Evolutionary conservation across 2,329 filamentous ascomycete genomes (phyloP), one percentile per base, ranked within the genome.

Genomic region (Septoria linicola): DNA sequence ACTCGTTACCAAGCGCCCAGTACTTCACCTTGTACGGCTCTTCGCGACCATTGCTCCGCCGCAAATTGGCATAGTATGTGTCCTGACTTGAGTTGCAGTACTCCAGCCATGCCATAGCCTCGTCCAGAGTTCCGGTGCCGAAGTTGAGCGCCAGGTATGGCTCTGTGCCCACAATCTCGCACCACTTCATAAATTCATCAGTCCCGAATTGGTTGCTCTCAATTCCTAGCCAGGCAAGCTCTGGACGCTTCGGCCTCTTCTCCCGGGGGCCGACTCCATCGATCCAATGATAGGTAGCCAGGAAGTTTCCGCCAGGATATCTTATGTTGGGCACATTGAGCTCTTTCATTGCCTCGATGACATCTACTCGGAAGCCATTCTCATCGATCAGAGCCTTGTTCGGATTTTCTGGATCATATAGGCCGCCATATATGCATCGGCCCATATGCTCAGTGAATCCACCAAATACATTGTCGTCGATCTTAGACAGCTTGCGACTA

Each of bases 371-470:
- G 72, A 89, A 92, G 35, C 88, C 88, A 58, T 87, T 76, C 47
- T 81, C 76, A 60, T 91, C 87, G 2, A 86, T 84, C n/a, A 90
- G 77, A 2, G 82, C 72, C 35, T 60, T 61, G 53, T 66, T 65
- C n/a, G 63, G 52, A 67, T 84, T 90, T 27, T 78, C 80, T 1
- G 87, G 88, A 61, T 92, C 88, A 70, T 90, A 92, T 66, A 93
- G 86, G 58, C 89, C 88, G 57, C 87, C 87, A 68, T 93, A 92
- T 65, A 93, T 90, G 74, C 88, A 93, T 55, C 88, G 82, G 63
- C 88, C 88, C 88, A 93, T 93, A 70, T 93, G 89, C 87, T 93
- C 88, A 53, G 85, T 89, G 71, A 93, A 93, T 8, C 88, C 88
- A 49, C 86, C 85, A 77, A 92, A 93, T 63, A 87, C 88, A 66